Evolutionary conservation across 1,284 basidiomycete genomes (phyloP).

Genomic region (Inonotus hispidus): DNA sequence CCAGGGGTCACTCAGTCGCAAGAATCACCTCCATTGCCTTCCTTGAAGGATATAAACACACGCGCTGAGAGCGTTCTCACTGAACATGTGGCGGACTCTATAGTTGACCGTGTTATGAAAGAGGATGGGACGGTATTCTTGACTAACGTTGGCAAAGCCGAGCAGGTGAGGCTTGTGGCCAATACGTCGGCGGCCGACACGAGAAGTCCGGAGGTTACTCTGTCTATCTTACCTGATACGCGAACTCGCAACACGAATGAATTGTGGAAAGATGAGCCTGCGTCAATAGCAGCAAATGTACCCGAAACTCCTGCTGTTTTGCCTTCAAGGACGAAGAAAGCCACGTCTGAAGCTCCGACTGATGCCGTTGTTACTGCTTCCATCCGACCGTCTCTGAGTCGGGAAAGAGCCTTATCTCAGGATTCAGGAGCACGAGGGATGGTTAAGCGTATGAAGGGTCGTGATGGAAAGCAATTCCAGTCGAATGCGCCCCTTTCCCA

Average conservation of each 20-base stretch:
- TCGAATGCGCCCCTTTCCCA: not conserved
- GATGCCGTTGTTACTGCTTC: not conserved
- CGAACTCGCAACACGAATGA: not conserved
- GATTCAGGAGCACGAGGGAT: slow-evolving; percentile 24
- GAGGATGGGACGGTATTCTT: slow-evolving; percentile 11
- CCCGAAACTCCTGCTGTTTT: slow-evolving; percentile 9
- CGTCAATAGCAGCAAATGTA: not conserved
- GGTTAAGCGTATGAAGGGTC: slow-evolving; percentile 33
- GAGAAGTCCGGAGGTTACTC: not conserved
- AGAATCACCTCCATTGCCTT: not conserved
- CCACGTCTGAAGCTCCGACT: not conserved
- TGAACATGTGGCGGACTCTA: not conserved
- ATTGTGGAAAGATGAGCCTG: slow-evolving; percentile 11
- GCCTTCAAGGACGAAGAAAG: not conserved
- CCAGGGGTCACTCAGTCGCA: not conserved
- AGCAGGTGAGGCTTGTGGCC: not conserved
- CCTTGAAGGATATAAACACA: slow-evolving; percentile 8
- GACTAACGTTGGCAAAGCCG: not conserved
- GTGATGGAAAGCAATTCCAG: slow-evolving; percentile 26
- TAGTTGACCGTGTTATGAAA: slow-evolving; percentile 10
- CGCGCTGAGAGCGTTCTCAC: not conserved
- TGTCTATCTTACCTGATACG: not conserved
- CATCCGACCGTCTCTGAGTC: not conserved
- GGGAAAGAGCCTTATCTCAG: not conserved
- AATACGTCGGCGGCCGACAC: not conserved